These are phyloP conservation scores for Rhododendron kiyosumense DNA, from an alignment of 148 eudicot species.

Conservation along the genomic window DNA sequence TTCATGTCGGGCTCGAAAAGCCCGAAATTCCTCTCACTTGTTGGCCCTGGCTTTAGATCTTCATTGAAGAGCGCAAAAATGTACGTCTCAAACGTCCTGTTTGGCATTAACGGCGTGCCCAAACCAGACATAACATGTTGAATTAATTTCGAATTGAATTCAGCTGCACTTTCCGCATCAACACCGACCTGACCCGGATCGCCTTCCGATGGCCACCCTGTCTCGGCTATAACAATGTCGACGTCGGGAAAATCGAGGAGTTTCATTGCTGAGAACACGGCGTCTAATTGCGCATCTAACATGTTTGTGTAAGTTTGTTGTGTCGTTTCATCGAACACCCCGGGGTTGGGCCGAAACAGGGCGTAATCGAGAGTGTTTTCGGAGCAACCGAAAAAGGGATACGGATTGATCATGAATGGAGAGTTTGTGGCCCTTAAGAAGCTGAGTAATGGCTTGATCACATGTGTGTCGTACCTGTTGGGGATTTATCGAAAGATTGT, in stretches of 20 bases:
- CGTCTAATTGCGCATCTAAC: constrained; percentile 61
- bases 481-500: not conserved
- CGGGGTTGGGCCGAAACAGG: constrained; percentile 46
- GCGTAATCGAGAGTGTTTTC: constrained; percentile 38
- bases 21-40: constrained; percentile 56
- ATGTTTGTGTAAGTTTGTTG: constrained; percentile 51
- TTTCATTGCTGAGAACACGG: constrained; percentile 52
- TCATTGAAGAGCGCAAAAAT: constrained; percentile 63
- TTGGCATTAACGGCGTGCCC: constrained; percentile 79
- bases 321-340: constrained; percentile 42
- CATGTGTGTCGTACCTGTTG: constrained; percentile 15
- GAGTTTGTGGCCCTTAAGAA: constrained; percentile 46
- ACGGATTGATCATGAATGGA: constrained; percentile 60
- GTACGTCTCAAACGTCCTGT: constrained; percentile 59
- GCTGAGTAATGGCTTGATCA: constrained; percentile 44
- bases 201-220: constrained; percentile 71
- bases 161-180: constrained; percentile 47
- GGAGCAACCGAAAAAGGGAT: constrained; percentile 56
- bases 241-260: constrained; percentile 36
- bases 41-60: constrained; percentile 55
- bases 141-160: constrained; percentile 41
- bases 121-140: constrained; percentile 45
- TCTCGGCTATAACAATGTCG: constrained; percentile 62
- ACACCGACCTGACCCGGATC: constrained; percentile 42
- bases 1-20: constrained; percentile 45